These are phyloP conservation scores for Sporothrix protearum DNA, from an alignment of 2,329 filamentous ascomycete species.

Conservation along the genomic window DNA sequence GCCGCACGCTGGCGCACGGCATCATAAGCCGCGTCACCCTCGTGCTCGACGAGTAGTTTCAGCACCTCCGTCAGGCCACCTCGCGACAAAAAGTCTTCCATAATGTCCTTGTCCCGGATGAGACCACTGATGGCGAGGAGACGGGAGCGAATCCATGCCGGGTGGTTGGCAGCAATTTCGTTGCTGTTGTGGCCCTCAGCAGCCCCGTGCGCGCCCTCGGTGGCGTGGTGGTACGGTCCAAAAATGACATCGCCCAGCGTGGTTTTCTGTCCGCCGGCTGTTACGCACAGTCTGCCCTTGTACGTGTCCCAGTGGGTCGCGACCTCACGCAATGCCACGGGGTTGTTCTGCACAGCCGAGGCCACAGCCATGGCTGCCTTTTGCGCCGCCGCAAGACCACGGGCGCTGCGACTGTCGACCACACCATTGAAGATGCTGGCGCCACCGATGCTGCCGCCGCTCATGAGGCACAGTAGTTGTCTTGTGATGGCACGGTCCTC, in stretches of 20 bases:
- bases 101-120: slow-evolving; percentile 51
- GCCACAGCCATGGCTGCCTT: slow-evolving; percentile 57
- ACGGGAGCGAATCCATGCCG: slow-evolving; percentile 36
- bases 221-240: slow-evolving; percentile 35
- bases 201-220: slow-evolving; percentile 1
- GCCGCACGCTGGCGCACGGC: slow-evolving; percentile 52
- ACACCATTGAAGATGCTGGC: slow-evolving; percentile 1
- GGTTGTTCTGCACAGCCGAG: slow-evolving; percentile 62
- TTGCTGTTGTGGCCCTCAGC: slow-evolving; percentile 25
- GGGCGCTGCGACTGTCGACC: slow-evolving; percentile 24
- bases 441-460: slow-evolving; percentile 30
- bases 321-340: slow-evolving; percentile 54
- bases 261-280: background rate
- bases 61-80: slow-evolving; percentile 55
- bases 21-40: slow-evolving; percentile 48
- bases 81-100: slow-evolving; percentile 52
- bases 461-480: slow-evolving; percentile 56
- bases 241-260: slow-evolving; percentile 42
- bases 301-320: slow-evolving; percentile 47
- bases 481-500: slow-evolving; percentile 53
- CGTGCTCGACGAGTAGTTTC: slow-evolving; percentile 44
- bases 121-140: slow-evolving; percentile 55
- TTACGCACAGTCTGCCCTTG: slow-evolving; percentile 39
- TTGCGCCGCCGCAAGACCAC: slow-evolving; percentile 40
- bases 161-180: background rate